Evolutionary conservation across 495 filamentous ascomycete genomes (phyloP).

Genomic region (Podospora pseudocomata): DNA sequence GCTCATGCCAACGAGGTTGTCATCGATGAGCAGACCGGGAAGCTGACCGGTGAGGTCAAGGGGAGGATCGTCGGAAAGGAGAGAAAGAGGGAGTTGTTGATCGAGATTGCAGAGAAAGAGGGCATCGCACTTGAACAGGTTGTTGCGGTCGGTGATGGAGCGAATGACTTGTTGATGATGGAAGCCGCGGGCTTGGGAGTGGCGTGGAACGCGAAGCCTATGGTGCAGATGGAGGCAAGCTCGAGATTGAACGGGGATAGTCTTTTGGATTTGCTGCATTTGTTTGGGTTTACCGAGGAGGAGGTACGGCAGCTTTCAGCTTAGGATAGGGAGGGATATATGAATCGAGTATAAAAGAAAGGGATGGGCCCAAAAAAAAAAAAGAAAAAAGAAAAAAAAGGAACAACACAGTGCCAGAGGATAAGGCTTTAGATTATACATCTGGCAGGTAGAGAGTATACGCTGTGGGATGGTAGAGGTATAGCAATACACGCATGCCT

Average conservation of each 20-base stretch:
- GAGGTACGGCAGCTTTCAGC: slow-evolving; percentile 55
- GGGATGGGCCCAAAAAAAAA: neutral
- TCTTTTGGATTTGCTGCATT: slow-evolving; percentile 75
- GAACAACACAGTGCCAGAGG: neutral
- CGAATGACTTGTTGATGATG: slow-evolving; percentile 95
- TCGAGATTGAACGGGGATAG: slow-evolving; percentile 76
- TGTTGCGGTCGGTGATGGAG: slow-evolving; percentile 86
- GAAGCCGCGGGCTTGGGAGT: slow-evolving; percentile 81
- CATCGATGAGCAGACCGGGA: slow-evolving; percentile 54
- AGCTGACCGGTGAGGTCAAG: slow-evolving; percentile 76
- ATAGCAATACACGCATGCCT: neutral
- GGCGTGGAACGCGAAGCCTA: slow-evolving; percentile 90
- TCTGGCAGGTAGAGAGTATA: neutral
- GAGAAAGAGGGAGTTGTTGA: slow-evolving; percentile 71
- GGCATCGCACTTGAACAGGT: slow-evolving; percentile 69
- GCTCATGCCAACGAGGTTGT: slow-evolving; percentile 83
- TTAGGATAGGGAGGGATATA: neutral
- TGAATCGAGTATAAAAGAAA: neutral
- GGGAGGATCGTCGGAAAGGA: slow-evolving; percentile 78
- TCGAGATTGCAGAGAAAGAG: slow-evolving; percentile 71
- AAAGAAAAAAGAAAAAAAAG: neutral
- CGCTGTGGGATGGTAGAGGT: neutral
- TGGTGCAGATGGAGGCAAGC: slow-evolving; percentile 81
- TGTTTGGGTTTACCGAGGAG: slow-evolving; percentile 70
- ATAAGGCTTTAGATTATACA: neutral